phyloP scores from a whole-genome alignment of 106 monocot genomes.

The Acorus calamus region DNA sequence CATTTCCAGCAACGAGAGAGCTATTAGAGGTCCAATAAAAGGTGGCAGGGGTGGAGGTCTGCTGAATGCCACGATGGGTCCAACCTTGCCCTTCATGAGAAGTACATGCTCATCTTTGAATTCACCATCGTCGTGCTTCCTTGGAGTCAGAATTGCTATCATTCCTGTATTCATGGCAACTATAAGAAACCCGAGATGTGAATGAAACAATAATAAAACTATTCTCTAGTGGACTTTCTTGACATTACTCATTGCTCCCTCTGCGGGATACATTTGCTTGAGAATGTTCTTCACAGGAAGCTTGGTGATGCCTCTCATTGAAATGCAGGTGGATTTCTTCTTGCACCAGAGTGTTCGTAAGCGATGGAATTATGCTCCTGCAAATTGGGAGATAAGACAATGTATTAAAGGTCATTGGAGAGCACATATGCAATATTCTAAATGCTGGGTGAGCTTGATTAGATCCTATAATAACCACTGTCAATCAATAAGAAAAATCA shows the following conservation, averaged over 20 bases:
- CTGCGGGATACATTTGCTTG: conserved; percentile 15
- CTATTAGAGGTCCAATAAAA: conserved; percentile 24
- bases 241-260: conserved; percentile 20
- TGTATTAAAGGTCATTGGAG: too few species aligned
- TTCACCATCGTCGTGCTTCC: conserved; percentile 8
- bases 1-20: conserved; percentile 27
- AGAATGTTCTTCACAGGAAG: conserved; percentile 19
- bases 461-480: too few species aligned
- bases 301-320: conserved; percentile 9
- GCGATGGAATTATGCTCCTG: too few species aligned
- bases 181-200: not conserved
- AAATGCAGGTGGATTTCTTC: too few species aligned
- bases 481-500: too few species aligned
- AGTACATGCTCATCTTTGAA: not conserved
- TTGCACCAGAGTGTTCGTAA: too few species aligned
- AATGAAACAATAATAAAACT: not conserved
- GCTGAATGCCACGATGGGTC: conserved; percentile 23
- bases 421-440: too few species aligned
- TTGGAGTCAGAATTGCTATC: conserved; percentile 25
- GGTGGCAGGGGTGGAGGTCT: conserved; percentile 29
- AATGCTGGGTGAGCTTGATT: too few species aligned
- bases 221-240: not conserved
- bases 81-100: conserved; percentile 6
- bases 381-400: too few species aligned
- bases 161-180: conserved; percentile 13